These are phyloP conservation scores for Pulveroboletus ravenelii DNA, from an alignment of 768 basidiomycete species.

Conservation along the genomic window DNA sequence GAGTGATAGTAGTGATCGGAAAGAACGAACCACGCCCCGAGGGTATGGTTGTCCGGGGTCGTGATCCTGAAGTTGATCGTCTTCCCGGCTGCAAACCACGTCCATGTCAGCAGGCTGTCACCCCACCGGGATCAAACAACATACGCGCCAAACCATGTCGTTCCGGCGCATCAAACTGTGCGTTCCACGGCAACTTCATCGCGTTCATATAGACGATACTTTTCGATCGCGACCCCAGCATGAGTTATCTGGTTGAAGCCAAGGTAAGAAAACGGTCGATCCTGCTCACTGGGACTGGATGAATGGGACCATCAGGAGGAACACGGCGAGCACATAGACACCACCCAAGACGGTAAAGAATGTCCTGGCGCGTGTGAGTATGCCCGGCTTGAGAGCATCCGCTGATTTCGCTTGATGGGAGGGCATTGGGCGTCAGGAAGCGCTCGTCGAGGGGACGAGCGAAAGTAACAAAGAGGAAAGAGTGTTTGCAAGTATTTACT, in stretches of 20 bases:
- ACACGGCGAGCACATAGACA: slow-evolving; percentile 50
- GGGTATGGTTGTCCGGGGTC: slow-evolving; percentile 69
- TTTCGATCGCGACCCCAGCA: slow-evolving; percentile 23
- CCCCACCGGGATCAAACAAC: slow-evolving; percentile 19
- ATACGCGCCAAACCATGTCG: slow-evolving; percentile 77
- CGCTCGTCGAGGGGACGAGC: background rate
- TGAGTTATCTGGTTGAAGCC: slow-evolving; percentile 15
- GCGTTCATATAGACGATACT: slow-evolving; percentile 62
- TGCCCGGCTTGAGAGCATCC: slow-evolving; percentile 6
- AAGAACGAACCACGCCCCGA: slow-evolving; percentile 86
- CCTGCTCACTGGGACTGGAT: slow-evolving; percentile 64
- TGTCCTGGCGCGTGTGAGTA: slow-evolving; percentile 27
- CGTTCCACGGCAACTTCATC: slow-evolving; percentile 56
- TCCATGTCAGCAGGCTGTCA: background rate
- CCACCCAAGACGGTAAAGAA: slow-evolving; percentile 41
- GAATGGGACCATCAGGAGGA: slow-evolving; percentile 54
- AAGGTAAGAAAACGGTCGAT: slow-evolving; percentile 11
- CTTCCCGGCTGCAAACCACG: slow-evolving; percentile 55
- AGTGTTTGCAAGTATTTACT: slow-evolving; percentile 20
- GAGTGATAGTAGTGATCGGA: slow-evolving; percentile 60
- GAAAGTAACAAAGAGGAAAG: background rate
- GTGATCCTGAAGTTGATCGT: slow-evolving; percentile 64
- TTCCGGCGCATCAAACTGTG: slow-evolving; percentile 66
- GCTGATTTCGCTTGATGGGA: background rate
- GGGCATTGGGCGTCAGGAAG: slow-evolving; percentile 8